phyloP scores from a whole-genome alignment of 129 eudicot genomes.

The Helianthus tuberosus region DNA sequence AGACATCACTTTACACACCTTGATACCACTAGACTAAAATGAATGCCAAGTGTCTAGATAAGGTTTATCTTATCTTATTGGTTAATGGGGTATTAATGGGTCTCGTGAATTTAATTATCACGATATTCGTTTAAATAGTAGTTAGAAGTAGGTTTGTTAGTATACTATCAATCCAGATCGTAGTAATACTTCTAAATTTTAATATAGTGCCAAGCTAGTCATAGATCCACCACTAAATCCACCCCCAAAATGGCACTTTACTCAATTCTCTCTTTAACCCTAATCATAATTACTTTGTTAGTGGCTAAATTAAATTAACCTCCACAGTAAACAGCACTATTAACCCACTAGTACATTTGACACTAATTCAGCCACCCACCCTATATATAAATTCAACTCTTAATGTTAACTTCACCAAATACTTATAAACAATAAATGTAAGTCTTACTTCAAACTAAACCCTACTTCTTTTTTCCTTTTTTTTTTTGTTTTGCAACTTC shows the following conservation, averaged over 20 bases:
- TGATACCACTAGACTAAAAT: too few species aligned
- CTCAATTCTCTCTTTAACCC: background rate
- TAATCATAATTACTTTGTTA: constrained; percentile 20
- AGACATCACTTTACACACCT: too few species aligned
- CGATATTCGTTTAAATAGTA: too few species aligned
- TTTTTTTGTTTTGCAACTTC: too few species aligned
- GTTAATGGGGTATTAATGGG: too few species aligned
- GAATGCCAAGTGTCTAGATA: too few species aligned
- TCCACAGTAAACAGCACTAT: background rate
- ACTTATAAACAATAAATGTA: constrained; percentile 11
- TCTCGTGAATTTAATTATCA: too few species aligned
- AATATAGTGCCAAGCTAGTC: constrained; percentile 9
- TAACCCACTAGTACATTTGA: constrained; percentile 12
- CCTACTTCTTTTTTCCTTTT: background rate
- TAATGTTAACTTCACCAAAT: background rate
- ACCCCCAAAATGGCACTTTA: constrained; percentile 1
- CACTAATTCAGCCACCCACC: background rate
- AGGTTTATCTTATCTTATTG: too few species aligned
- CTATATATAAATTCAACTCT: constrained; percentile 15
- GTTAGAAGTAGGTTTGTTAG: too few species aligned
- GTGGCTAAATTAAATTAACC: background rate
- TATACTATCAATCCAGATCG: background rate
- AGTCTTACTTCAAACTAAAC: constrained; percentile 2
- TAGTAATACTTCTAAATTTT: background rate
- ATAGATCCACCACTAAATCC: constrained; percentile 9